Conservation (phyloP, 2,329 filamentous ascomycete species). For the Juglanconis oblonga region DNA sequence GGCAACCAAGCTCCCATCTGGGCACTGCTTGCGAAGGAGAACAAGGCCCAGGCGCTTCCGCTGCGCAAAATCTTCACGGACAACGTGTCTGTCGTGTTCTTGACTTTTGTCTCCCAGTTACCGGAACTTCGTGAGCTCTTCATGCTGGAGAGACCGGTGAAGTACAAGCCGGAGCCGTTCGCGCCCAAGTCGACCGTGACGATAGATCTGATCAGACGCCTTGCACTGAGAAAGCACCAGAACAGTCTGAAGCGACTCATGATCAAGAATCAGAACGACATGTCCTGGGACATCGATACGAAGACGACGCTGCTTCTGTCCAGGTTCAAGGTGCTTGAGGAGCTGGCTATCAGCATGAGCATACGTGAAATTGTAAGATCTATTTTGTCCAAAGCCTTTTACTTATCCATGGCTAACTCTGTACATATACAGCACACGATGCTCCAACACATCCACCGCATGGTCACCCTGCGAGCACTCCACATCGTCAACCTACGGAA, state of each 20-base stretch:
- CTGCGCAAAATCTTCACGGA: conserved; percentile 62
- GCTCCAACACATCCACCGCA: conserved; percentile 50
- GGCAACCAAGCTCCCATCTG: conserved; percentile 61
- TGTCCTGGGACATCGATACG: conserved; percentile 56
- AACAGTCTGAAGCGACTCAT: conserved; percentile 52
- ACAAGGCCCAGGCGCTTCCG: conserved; percentile 47
- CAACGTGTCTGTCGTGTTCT: conserved; percentile 54
- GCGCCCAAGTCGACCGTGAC: conserved; percentile 46
- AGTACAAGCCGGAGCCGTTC: conserved; percentile 52
- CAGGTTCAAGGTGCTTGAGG: conserved; percentile 45
- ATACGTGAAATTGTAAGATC: conserved; percentile 51
- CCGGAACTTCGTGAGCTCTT: conserved; percentile 56
- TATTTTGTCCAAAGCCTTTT: not conserved
- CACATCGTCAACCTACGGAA: conserved; percentile 54
- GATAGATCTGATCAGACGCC: conserved; percentile 56
- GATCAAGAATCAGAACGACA: conserved; percentile 54
- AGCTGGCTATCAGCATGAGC: conserved; percentile 55
- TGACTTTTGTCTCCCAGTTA: conserved; percentile 52
- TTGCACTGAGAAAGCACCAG: conserved; percentile 58
- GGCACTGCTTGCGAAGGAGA: conserved; percentile 53
- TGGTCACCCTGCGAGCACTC: conserved; percentile 54
- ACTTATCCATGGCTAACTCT: conserved; percentile 8
- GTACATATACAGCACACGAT: conserved; percentile 57
- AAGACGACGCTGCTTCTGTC: conserved; percentile 55
- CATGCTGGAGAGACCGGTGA: conserved; percentile 52